Conservation (phyloP, 1,139 yeast genomes). For the Geotrichum aggregatum region DNA sequence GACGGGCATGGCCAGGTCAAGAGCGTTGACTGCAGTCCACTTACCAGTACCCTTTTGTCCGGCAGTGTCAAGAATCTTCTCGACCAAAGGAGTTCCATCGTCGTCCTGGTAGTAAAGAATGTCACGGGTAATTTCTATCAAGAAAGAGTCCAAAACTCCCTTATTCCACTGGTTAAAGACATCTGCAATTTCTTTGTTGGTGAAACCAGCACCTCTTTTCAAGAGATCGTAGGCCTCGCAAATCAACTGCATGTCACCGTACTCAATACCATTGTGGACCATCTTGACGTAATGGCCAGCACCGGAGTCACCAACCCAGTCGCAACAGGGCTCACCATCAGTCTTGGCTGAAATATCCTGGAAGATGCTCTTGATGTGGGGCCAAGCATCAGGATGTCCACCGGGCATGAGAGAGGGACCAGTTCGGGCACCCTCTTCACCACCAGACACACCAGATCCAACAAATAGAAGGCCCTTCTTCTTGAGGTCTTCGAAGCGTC, state of each 20-base stretch:
- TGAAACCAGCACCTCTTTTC: slow-evolving; percentile 90
- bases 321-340: slow-evolving; percentile 99
- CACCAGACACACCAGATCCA: slow-evolving; percentile 99
- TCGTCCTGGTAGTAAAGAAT: slow-evolving; percentile 75
- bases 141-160: slow-evolving; percentile 96
- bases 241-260: slow-evolving; percentile 99
- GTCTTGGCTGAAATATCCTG: slow-evolving; percentile 94
- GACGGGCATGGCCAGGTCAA: slow-evolving; percentile 97
- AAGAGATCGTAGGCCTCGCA: slow-evolving; percentile 95
- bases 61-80: slow-evolving; percentile 93
- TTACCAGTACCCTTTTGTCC: slow-evolving; percentile 99
- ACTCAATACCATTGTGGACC: slow-evolving; percentile 99
- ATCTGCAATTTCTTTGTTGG: slow-evolving; percentile 88
- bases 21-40: slow-evolving; percentile 98
- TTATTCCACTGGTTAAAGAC: slow-evolving; percentile 92
- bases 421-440: slow-evolving; percentile 99
- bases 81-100: slow-evolving; percentile 89
- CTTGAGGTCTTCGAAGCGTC: slow-evolving; percentile 89
- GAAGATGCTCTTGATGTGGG: slow-evolving; percentile 93
- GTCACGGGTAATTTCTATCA: slow-evolving; percentile 94
- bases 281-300: slow-evolving; percentile 98
- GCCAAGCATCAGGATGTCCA: slow-evolving; percentile 98
- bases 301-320: slow-evolving; percentile 99
- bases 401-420: slow-evolving; percentile 99
- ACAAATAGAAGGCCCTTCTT: slow-evolving; percentile 85